phyloP scores from a whole-genome alignment of 495 filamentous ascomycete species.

The Terfezia boudieri region DNA sequence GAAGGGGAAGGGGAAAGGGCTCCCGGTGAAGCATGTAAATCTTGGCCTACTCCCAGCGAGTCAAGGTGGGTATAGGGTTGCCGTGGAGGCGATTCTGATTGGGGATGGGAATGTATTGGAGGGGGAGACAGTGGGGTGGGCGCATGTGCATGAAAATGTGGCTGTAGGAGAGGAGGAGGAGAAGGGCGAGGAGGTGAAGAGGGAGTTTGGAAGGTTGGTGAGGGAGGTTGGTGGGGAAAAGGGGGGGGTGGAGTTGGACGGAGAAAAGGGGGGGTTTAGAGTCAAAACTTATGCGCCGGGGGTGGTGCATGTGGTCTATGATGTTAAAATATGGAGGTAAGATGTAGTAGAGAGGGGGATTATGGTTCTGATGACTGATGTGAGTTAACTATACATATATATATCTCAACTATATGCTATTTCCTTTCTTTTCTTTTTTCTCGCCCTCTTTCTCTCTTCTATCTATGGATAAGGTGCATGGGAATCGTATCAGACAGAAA shows the following conservation, averaged over 20 bases:
- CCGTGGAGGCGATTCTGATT: too few relatives aligned
- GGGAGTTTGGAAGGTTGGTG: slow-evolving; percentile 15
- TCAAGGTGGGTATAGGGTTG: too few relatives aligned
- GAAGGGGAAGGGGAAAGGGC: slow-evolving; percentile 6
- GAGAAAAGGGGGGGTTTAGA: slow-evolving; percentile 24
- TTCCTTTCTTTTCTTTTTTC: too few relatives aligned
- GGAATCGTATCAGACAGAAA: too few relatives aligned
- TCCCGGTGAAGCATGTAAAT: slow-evolving; percentile 39
- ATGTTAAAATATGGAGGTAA: slow-evolving; percentile 33
- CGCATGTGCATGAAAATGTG: slow-evolving; percentile 78
- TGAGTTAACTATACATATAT: too few relatives aligned
- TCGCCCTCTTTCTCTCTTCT: too few relatives aligned
- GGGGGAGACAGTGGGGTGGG: slow-evolving; percentile 30
- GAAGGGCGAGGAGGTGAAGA: slow-evolving; percentile 28
- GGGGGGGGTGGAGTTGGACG: neutral
- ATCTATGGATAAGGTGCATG: too few relatives aligned
- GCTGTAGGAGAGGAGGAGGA: slow-evolving; percentile 25
- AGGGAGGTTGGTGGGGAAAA: slow-evolving; percentile 4
- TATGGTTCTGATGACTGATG: neutral
- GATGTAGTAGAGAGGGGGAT: neutral
- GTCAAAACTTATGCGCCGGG: slow-evolving; percentile 90
- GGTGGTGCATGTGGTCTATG: slow-evolving; percentile 72
- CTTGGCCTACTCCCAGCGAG: slow-evolving; percentile 53
- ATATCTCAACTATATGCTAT: too few relatives aligned
- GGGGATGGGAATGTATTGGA: too few relatives aligned